Conservation (phyloP, 257 asterid genomes). For the Nicotiana noctiflora region DNA sequence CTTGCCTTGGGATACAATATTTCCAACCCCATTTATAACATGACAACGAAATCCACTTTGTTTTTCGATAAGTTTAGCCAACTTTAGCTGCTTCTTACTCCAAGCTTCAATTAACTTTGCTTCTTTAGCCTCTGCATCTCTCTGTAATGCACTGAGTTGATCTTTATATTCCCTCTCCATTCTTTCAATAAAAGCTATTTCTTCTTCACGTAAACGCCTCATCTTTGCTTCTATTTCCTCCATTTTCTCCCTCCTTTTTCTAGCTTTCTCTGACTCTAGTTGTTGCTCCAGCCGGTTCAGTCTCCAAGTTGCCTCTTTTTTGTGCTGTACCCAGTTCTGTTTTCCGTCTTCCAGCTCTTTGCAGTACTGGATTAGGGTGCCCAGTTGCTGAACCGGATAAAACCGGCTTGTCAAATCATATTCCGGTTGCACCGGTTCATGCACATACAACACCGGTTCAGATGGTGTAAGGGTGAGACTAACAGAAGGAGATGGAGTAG, state of each 20-base stretch:
- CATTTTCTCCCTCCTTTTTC: constrained; percentile 53
- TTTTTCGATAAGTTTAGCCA: constrained; percentile 38
- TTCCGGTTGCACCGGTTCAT: constrained; percentile 30
- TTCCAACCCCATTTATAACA: constrained; percentile 7
- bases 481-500: constrained; percentile 61
- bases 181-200: constrained; percentile 37
- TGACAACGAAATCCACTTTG: constrained; percentile 37
- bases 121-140: constrained; percentile 67
- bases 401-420: constrained; percentile 11
- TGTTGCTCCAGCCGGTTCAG: constrained; percentile 71
- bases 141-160: constrained; percentile 41
- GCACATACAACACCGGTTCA: constrained; percentile 32
- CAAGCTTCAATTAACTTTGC: constrained; percentile 60
- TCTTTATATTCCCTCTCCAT: constrained; percentile 65
- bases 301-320: constrained; percentile 76
- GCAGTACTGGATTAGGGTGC: constrained; percentile 37
- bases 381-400: constrained; percentile 40
- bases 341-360: constrained; percentile 68
- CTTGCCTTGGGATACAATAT: constrained; percentile 7
- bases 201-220: constrained; percentile 52
- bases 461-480: constrained; percentile 64
- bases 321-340: constrained; percentile 56
- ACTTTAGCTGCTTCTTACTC: constrained; percentile 47
- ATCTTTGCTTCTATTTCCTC: constrained; percentile 55
- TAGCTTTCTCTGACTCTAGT: constrained; percentile 57